Evolutionary conservation across 345 rosid species (phyloP).

Genomic region (Linum tenue): DNA sequence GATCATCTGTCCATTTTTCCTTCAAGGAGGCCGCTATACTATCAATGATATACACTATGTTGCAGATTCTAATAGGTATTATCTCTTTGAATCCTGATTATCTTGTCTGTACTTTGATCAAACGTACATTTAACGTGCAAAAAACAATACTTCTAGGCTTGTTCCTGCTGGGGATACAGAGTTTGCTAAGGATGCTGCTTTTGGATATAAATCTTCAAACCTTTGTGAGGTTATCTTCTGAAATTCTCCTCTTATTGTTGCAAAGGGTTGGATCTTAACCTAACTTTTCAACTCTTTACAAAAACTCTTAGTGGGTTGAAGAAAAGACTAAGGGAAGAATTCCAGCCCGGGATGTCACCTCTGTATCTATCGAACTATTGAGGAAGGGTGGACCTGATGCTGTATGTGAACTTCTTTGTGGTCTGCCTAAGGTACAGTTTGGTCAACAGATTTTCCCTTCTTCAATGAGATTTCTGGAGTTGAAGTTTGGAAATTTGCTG

Average conservation of each 20-base stretch:
- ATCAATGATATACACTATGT: slow-evolving; percentile 83
- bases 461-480: not conserved
- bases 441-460: not conserved
- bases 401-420: slow-evolving; percentile 68
- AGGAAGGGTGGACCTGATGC: slow-evolving; percentile 92
- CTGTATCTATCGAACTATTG: slow-evolving; percentile 69
- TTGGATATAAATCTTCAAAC: slow-evolving; percentile 88
- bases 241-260: not conserved
- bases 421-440: slow-evolving; percentile 57
- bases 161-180: slow-evolving; percentile 94
- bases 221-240: slow-evolving; percentile 55
- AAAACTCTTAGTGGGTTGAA: slow-evolving; percentile 71
- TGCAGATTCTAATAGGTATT: slow-evolving; percentile 74
- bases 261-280: slow-evolving; percentile 8
- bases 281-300: slow-evolving; percentile 9
- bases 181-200: slow-evolving; percentile 91
- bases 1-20: slow-evolving; percentile 95
- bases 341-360: slow-evolving; percentile 56
- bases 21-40: slow-evolving; percentile 97
- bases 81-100: not conserved
- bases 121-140: slow-evolving; percentile 1
- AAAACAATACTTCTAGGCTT: slow-evolving; percentile 41
- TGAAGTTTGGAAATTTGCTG: not conserved
- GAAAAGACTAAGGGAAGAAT: slow-evolving; percentile 72
- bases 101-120: not conserved